These are phyloP conservation scores for Dittrichia graveolens DNA, from an alignment of 129 eudicot species.

Conservation along the genomic window DNA sequence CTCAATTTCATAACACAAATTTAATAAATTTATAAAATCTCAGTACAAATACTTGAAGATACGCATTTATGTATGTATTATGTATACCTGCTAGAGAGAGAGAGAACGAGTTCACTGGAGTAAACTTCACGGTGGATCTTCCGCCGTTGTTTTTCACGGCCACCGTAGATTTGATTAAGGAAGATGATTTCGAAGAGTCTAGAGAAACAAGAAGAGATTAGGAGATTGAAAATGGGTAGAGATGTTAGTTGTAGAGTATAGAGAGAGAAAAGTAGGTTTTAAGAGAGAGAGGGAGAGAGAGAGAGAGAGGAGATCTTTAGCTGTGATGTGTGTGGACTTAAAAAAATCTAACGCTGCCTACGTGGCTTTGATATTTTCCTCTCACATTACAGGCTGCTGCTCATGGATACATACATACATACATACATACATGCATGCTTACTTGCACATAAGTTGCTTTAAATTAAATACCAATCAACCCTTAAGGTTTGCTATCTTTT, in stretches of 20 bases:
- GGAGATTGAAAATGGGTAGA: constrained; percentile 12
- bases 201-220: background rate
- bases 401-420: background rate
- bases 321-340: constrained; percentile 61
- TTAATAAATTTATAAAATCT: constrained; percentile 11
- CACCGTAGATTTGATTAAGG: constrained; percentile 24
- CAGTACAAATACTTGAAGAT: background rate
- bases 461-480: background rate
- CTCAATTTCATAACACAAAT: constrained; percentile 13
- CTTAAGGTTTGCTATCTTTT: background rate
- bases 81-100: constrained; percentile 14
- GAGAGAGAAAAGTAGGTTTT: constrained; percentile 7
- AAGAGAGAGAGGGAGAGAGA: constrained; percentile 33
- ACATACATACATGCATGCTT: background rate
- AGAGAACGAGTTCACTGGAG: constrained; percentile 16
- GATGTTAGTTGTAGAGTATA: constrained; percentile 30
- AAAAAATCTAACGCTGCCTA: constrained; percentile 39
- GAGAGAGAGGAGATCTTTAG: constrained; percentile 72
- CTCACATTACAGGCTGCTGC: constrained; percentile 49
- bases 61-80: background rate
- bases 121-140: background rate
- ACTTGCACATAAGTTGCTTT: background rate
- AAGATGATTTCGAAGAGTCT: constrained; percentile 21
- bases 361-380: constrained; percentile 98
- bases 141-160: constrained; percentile 3